phyloP scores from a whole-genome alignment of 164 flowering plant genomes.

The Chimonanthus praecox region DNA sequence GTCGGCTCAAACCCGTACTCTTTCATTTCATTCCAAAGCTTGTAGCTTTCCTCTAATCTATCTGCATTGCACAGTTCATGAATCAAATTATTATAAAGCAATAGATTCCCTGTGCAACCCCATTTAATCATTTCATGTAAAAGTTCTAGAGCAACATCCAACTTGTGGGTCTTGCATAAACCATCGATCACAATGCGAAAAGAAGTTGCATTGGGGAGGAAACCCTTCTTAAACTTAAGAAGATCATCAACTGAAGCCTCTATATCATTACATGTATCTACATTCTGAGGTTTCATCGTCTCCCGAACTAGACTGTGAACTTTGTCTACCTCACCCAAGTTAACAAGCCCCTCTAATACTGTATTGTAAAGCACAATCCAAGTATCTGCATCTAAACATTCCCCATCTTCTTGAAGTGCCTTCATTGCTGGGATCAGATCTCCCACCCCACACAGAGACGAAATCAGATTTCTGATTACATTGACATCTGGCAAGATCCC shows the following conservation, averaged over 20 bases:
- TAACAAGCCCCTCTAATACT: conserved; percentile 42
- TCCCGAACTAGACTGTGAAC: conserved; percentile 44
- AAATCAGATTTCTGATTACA: conserved; percentile 37
- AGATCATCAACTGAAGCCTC: conserved; percentile 18
- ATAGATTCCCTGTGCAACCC: conserved; percentile 34
- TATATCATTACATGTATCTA: not conserved
- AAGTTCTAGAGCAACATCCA: conserved; percentile 65
- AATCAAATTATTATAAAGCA: conserved; percentile 68
- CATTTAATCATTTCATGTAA: conserved; percentile 41
- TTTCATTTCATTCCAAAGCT: conserved; percentile 60
- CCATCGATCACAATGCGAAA: conserved; percentile 61
- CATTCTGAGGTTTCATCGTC: conserved; percentile 25
- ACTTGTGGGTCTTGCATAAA: conserved; percentile 39
- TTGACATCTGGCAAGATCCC: conserved; percentile 53
- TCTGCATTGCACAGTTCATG: conserved; percentile 46
- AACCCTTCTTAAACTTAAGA: conserved; percentile 16
- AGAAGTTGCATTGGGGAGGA: conserved; percentile 35
- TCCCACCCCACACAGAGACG: conserved; percentile 34
- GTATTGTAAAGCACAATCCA: conserved; percentile 36
- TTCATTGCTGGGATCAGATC: conserved; percentile 19
- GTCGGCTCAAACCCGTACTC: conserved; percentile 54
- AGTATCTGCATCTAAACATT: conserved; percentile 24
- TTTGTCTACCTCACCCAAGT: conserved; percentile 34
- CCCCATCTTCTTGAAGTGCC: conserved; percentile 24
- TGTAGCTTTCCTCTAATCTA: conserved; percentile 54